A percentile compares a stretch with the other conserved stretches of the same genome.
These are phyloP conservation scores for Epichloe bromicola DNA, from an alignment of 2,329 filamentous ascomycete genomes.

Conservation along the genomic window DNA sequence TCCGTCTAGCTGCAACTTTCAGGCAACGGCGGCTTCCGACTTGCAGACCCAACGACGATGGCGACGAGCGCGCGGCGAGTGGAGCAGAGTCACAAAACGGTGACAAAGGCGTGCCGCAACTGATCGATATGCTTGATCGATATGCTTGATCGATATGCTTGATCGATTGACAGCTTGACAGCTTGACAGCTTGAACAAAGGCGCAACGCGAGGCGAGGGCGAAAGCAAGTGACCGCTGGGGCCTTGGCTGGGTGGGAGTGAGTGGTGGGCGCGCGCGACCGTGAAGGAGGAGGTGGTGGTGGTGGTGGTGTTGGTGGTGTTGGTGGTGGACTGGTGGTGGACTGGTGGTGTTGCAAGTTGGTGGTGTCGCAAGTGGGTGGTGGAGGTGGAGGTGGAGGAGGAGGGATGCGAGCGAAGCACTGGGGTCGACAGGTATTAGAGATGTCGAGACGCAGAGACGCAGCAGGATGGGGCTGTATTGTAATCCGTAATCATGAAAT, in stretches of 20 bases:
- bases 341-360: not conserved
- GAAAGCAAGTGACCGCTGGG: conserved; percentile 3
- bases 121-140: not conserved
- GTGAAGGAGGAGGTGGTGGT: not conserved
- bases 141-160: not conserved
- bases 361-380: conserved; percentile 10
- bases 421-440: conserved; percentile 4
- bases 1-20: not conserved
- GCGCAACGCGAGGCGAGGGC: conserved; percentile 1
- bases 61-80: conserved; percentile 5
- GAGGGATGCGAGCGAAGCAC: conserved; percentile 9
- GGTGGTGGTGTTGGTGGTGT: conserved; percentile 1
- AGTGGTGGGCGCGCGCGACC: conserved; percentile 9
- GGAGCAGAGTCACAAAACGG: conserved; percentile 2
- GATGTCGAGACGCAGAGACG: not conserved
- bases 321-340: conserved; percentile 9
- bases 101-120: conserved; percentile 2
- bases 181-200: not conserved
- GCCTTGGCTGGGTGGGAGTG: conserved; percentile 9
- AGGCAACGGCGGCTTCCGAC: not conserved
- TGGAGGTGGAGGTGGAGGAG: conserved; percentile 9
- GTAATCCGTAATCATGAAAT: not conserved
- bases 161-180: not conserved
- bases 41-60: conserved; percentile 1
- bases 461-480: not conserved